These are phyloP conservation scores for Talaromyces liani DNA, from an alignment of 495 filamentous ascomycete species.

Conservation along the genomic window DNA sequence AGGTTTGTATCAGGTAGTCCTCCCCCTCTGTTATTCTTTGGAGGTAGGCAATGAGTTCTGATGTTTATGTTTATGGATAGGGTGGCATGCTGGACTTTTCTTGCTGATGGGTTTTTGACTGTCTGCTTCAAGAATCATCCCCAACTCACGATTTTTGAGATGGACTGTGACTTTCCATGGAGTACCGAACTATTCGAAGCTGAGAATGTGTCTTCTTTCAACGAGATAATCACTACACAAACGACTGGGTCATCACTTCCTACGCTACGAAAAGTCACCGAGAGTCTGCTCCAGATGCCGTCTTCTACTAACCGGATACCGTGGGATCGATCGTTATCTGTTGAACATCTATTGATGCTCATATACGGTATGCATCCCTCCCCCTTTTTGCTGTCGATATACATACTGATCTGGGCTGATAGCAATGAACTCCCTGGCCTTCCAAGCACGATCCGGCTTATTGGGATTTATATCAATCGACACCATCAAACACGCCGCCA, in stretches of 20 bases:
- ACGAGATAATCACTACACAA: slow-evolving; percentile 12
- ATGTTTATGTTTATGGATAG: slow-evolving; percentile 9
- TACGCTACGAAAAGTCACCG: slow-evolving; percentile 19
- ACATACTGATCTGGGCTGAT: not conserved
- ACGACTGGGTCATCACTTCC: slow-evolving; percentile 15
- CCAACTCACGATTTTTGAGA: slow-evolving; percentile 27
- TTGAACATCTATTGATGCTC: slow-evolving; percentile 28
- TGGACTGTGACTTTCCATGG: slow-evolving; percentile 32
- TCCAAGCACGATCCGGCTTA: slow-evolving; percentile 22
- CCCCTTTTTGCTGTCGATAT: too few species aligned
- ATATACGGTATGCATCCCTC: slow-evolving; percentile 25
- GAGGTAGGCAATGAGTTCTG: not conserved
- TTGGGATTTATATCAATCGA: slow-evolving; percentile 21
- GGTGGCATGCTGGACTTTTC: slow-evolving; percentile 29
- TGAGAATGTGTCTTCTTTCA: slow-evolving; percentile 23
- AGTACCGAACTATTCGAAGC: slow-evolving; percentile 30
- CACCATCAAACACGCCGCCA: slow-evolving; percentile 22
- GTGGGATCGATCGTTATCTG: slow-evolving; percentile 22
- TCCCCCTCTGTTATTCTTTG: not conserved
- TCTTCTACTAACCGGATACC: slow-evolving; percentile 10
- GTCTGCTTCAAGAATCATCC: slow-evolving; percentile 34
- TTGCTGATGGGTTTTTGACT: slow-evolving; percentile 32
- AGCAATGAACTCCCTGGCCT: slow-evolving; percentile 27
- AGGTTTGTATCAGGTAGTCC: slow-evolving; percentile 26
- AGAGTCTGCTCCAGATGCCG: slow-evolving; percentile 19